A percentile compares a stretch with the other conserved stretches of the same genome.
Conservation (phyloP, 139 green algal genomes). For the Trebouxia sp. region DNA sequence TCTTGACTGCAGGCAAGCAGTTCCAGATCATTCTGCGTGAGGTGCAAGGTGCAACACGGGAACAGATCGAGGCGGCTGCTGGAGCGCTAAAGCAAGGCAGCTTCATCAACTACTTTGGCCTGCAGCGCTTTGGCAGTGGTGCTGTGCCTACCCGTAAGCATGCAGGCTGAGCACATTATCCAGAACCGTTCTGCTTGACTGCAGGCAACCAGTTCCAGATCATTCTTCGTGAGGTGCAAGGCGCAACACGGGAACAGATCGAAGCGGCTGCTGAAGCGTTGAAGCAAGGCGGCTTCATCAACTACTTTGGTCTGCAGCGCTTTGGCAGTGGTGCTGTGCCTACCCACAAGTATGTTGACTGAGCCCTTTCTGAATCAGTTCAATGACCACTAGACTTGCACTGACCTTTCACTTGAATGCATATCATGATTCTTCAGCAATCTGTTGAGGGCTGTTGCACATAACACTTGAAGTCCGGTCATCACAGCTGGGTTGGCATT, state of each 20-base stretch:
- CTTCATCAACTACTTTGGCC: constrained; percentile 96
- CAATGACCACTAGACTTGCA: no score
- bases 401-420: no score
- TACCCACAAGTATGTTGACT: constrained; percentile 69
- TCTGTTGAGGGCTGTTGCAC: no score
- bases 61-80: constrained; percentile 50
- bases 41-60: neutral
- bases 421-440: no score
- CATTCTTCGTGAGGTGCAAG: constrained; percentile 21
- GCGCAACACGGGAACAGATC: constrained; percentile 36
- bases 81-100: constrained; percentile 51
- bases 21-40: constrained; percentile 34
- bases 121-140: constrained; percentile 91
- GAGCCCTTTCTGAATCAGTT: no score
- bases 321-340: constrained; percentile 79
- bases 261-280: constrained; percentile 52
- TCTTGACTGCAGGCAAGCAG: constrained; percentile 17
- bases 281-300: constrained; percentile 77
- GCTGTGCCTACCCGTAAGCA: constrained; percentile 72
- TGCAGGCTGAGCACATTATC: neutral
- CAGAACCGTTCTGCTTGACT: neutral
- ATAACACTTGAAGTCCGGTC: no score
- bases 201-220: constrained; percentile 40
- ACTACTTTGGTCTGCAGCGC: constrained; percentile 96
- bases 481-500: no score